These are phyloP conservation scores for Discostella pseudostelligera DNA, from an alignment of 108 stramenopile genomes.

Conservation along the genomic window DNA sequence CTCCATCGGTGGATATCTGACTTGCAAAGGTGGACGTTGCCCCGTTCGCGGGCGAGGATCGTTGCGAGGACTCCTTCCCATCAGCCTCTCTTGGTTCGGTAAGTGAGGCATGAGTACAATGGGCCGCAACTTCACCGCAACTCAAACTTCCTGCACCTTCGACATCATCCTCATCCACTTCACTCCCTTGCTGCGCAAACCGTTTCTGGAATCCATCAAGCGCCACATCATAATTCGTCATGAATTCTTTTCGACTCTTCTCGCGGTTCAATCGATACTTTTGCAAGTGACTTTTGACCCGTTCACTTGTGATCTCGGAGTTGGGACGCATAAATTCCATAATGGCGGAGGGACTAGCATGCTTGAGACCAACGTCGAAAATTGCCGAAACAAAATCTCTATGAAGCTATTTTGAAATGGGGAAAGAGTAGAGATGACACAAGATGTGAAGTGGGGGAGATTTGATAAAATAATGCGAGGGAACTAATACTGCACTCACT, in stretches of 20 bases:
- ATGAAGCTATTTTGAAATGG: conserved; percentile 56
- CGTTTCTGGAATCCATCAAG: conserved; percentile 53
- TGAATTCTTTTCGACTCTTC: conserved; percentile 90
- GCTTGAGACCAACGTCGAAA: conserved; percentile 93
- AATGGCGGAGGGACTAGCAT: conserved; percentile 89
- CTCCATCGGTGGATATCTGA: conserved; percentile 3
- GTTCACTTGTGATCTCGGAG: conserved; percentile 85
- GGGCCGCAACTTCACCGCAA: conserved; percentile 69
- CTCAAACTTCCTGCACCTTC: conserved; percentile 33
- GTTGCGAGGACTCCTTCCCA: neutral
- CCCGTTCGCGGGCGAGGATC: neutral
- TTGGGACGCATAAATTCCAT: conserved; percentile 87
- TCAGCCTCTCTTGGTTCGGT: neutral
- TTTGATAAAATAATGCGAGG: too few relatives aligned
- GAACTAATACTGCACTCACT: conserved; percentile 22
- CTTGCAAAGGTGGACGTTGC: neutral
- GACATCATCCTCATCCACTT: conserved; percentile 13
- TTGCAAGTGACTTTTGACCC: conserved; percentile 95
- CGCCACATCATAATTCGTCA: conserved; percentile 74
- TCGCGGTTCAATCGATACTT: conserved; percentile 90
- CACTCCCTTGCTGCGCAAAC: conserved; percentile 11
- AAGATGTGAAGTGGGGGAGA: too few relatives aligned
- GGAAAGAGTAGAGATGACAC: too few relatives aligned
- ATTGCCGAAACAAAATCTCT: conserved; percentile 89
- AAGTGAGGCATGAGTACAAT: conserved; percentile 48